Base-by-base conservation (phyloP, 2,329 filamentous ascomycete genomes). In the Plenodomus lindquistii region DNA sequence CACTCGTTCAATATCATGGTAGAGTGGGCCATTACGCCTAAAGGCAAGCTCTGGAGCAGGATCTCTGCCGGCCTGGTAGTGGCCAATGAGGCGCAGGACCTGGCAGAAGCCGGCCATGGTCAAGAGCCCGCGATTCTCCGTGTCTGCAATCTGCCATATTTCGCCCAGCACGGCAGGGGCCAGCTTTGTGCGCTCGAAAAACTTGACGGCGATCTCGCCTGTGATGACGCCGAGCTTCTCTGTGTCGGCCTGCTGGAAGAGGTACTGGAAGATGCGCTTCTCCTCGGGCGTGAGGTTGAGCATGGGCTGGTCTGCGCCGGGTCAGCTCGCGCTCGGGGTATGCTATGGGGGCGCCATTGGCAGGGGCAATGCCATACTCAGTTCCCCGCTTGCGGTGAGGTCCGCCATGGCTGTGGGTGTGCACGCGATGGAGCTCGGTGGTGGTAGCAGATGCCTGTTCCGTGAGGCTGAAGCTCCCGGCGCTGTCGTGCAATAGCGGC, bases 131-230 rank as follows among this genome's bases (percentile, higher is more conserved):
- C 92, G 85, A 77, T 99, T 99, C 77, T 97, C 93, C 59, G 85
- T 91, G 77, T 99, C 94, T 61, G 94, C 93, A 72, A 99, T 94
- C 77, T 97, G 93, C 94, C 94, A 99, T 81, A 99, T 97, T 89
- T 96, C 73, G 73, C 93, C 94, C 50, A 99, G 81, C 40, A 94
- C 81, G 54, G 89, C 85, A 44, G 92, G 90, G 53, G 93, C 85
- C 40, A 99, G 81, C 61, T 89, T 87, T 38, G 94, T 97, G 80
- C 94, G 94, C 75, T 97, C 92, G 70, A 99, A 99, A 79, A 99
- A 97, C 72, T 91, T 90, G 72, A 99, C 92, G 50, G 94, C 94
- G 53, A 95, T 83, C 75, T 99, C 94, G 73, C 94, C 94, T 16
- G 94, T 97, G 27, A 99, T 90, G 57, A 97, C 91, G 46, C 92